Percentiles rank a stretch among this genome's conserved stretches.
Conservation (phyloP, 2,329 filamentous ascomycete species). For the Tolypocladium paradoxum region DNA sequence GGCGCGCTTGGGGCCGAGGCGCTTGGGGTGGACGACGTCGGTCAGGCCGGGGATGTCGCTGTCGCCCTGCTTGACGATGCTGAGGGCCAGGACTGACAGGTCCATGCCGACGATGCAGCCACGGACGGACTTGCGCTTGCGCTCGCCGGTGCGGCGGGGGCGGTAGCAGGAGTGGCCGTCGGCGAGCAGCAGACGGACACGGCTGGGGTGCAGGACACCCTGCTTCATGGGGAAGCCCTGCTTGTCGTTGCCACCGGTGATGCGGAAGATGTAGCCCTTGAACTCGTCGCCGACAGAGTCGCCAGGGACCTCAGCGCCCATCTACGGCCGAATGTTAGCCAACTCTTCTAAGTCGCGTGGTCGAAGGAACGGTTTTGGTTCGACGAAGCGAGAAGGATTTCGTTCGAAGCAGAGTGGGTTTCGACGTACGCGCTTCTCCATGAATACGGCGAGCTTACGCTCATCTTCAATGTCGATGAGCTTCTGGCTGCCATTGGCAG, state of each 20-base stretch:
- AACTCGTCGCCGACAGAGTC: constrained; percentile 98
- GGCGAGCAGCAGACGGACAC: constrained; percentile 92
- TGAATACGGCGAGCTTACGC: constrained; percentile 96
- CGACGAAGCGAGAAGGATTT: constrained; percentile 7
- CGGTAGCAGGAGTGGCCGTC: constrained; percentile 99
- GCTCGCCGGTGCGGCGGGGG: constrained; percentile 92
- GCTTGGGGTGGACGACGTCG: constrained; percentile 97
- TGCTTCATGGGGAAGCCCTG: constrained; percentile 99
- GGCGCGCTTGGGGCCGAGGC: constrained; percentile 97
- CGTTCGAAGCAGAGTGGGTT: neutral
- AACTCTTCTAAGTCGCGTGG: neutral
- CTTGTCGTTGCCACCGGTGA: constrained; percentile 99
- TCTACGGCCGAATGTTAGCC: constrained; percentile 37
- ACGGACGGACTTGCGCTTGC: constrained; percentile 98
- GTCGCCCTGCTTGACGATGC: constrained; percentile 97
- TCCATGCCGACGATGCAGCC: constrained; percentile 98
- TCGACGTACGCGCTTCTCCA: constrained; percentile 81
- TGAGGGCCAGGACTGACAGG: constrained; percentile 86
- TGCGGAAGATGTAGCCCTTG: constrained; percentile 99
- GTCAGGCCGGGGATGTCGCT: constrained; percentile 88
- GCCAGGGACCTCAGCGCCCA: constrained; percentile 84
- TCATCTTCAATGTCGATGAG: constrained; percentile 99
- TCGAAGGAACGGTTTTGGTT: neutral
- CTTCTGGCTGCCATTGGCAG: constrained; percentile 99
- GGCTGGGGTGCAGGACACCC: constrained; percentile 97